Percentiles rank a stretch among this genome's conserved stretches.
These are phyloP conservation scores for Entomortierella lignicola DNA, from an alignment of 192 early-diverging fungal species.

Conservation along the genomic window DNA sequence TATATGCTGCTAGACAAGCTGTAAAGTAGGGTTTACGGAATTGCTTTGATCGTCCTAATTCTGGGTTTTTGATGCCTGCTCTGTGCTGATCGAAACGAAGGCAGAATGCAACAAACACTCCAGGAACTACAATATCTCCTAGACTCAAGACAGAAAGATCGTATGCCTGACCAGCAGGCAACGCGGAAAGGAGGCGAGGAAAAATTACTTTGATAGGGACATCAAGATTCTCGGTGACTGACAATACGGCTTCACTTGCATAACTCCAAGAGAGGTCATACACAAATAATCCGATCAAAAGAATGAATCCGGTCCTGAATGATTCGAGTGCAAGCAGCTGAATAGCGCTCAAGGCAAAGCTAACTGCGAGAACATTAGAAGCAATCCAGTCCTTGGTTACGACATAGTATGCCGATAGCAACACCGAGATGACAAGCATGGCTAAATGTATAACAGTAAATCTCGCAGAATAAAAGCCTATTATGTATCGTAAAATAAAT, in stretches of 20 bases:
- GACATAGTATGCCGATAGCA: constrained; percentile 77
- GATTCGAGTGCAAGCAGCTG: constrained; percentile 90
- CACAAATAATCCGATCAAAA: constrained; percentile 86
- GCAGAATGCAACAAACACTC: constrained; percentile 91
- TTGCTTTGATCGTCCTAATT: constrained; percentile 59
- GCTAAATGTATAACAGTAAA: constrained; percentile 77
- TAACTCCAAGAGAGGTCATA: constrained; percentile 98
- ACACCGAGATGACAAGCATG: constrained; percentile 65
- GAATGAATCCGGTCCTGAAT: constrained; percentile 91
- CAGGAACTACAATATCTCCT: constrained; percentile 96
- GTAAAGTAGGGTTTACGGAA: constrained; percentile 93
- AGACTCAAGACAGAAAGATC: constrained; percentile 90
- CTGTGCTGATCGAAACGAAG: constrained; percentile 87
- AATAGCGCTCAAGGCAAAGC: constrained; percentile 86
- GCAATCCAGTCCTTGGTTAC: constrained; percentile 92
- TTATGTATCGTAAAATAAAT: constrained; percentile 1
- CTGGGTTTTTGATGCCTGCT: constrained; percentile 65
- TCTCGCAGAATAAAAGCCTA: constrained; percentile 62
- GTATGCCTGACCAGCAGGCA: constrained; percentile 57
- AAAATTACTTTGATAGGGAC: constrained; percentile 94
- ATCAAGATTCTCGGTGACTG: constrained; percentile 90
- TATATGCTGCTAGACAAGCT: constrained; percentile 77
- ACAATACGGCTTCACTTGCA: constrained; percentile 92
- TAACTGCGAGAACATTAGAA: constrained; percentile 85
- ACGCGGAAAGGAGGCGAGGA: constrained; percentile 74